phyloP scores from a whole-genome alignment of 306 rosid genomes.

The Citrullus mucosospermus region DNA sequence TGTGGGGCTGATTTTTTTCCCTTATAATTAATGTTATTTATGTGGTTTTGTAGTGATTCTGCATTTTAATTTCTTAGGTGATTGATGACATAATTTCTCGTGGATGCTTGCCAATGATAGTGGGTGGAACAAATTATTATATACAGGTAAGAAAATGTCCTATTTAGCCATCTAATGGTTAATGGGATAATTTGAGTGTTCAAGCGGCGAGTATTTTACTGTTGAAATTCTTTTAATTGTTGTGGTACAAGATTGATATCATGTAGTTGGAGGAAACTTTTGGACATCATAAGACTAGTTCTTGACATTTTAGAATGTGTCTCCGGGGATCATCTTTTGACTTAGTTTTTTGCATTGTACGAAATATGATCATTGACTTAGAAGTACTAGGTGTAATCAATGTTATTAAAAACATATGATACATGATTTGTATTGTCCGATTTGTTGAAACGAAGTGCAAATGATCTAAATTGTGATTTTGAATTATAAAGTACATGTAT shows the following conservation, averaged over 20 bases:
- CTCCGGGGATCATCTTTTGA: background rate
- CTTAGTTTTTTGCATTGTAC: background rate
- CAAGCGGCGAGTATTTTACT: background rate
- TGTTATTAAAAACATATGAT: too few species aligned
- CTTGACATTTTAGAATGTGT: background rate
- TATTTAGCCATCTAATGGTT: background rate
- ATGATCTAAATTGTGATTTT: too few species aligned
- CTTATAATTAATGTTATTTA: background rate
- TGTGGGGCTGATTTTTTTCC: background rate
- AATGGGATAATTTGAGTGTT: background rate
- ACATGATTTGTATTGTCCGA: too few species aligned
- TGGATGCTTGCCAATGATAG: conserved; percentile 58
- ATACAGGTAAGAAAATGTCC: conserved; percentile 47
- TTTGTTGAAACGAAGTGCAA: too few species aligned
- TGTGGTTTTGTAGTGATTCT: background rate
- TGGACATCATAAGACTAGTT: background rate
- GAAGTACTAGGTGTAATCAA: background rate
- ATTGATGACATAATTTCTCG: conserved; percentile 56
- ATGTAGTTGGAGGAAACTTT: background rate
- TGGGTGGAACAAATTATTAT: conserved; percentile 94
- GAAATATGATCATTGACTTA: background rate
- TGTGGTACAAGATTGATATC: background rate
- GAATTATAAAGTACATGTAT: too few species aligned
- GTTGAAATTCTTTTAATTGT: background rate
- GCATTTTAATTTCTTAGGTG: conserved; percentile 35